phyloP scores from a whole-genome alignment of 495 filamentous ascomycete genomes.

The Cercophora newfieldiana region DNA sequence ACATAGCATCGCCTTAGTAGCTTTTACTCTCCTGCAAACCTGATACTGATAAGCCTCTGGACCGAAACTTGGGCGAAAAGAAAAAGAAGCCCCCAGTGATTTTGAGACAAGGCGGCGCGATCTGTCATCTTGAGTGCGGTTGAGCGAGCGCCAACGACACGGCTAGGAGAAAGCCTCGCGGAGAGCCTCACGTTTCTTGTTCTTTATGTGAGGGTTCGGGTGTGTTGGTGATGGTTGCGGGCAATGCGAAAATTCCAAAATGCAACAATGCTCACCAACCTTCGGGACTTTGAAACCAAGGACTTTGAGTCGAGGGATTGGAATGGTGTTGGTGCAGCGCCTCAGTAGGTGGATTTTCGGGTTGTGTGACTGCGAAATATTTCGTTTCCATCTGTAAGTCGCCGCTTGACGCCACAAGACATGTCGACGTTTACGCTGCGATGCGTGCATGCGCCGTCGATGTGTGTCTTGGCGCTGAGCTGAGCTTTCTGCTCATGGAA shows the following conservation, averaged over 20 bases:
- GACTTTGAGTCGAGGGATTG: background rate
- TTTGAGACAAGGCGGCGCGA: background rate
- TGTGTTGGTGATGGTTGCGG: constrained; percentile 9
- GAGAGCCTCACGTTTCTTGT: constrained; percentile 5
- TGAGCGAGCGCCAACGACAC: background rate
- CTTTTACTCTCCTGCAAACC: background rate
- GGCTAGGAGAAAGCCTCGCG: constrained; percentile 8
- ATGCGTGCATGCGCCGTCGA: too few relatives aligned
- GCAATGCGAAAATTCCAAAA: constrained; percentile 7
- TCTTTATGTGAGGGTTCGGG: background rate
- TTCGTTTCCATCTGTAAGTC: background rate
- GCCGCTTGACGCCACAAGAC: background rate
- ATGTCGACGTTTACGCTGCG: background rate
- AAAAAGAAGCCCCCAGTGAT: background rate
- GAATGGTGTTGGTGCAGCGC: background rate
- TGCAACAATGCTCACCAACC: background rate
- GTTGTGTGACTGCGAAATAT: background rate
- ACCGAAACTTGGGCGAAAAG: background rate
- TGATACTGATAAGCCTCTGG: constrained; percentile 3
- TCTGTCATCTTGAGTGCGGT: background rate
- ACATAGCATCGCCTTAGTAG: background rate
- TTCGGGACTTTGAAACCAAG: background rate
- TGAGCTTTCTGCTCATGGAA: background rate
- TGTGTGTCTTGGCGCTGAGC: background rate
- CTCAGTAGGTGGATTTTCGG: background rate